phyloP scores from a whole-genome alignment of 176 grass and related monocot species.

The Metroxylon sagu region DNA sequence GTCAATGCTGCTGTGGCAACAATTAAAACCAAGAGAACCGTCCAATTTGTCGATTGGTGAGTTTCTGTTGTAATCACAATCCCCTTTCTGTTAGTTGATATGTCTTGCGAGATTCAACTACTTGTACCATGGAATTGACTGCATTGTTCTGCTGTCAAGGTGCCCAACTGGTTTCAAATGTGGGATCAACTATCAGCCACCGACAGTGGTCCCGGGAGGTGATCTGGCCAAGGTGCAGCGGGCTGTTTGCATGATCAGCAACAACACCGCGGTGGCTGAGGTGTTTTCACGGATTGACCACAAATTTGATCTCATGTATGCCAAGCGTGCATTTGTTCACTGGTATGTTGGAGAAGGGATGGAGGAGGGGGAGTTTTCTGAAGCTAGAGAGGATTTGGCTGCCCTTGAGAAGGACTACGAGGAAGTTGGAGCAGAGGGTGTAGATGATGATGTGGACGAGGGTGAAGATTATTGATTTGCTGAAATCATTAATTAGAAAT shows the following conservation, averaged over 20 bases:
- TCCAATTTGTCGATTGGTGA: slow-evolving; percentile 99
- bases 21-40: slow-evolving; percentile 98
- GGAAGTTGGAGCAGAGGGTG: slow-evolving; percentile 72
- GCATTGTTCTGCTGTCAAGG: slow-evolving; percentile 30
- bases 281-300: slow-evolving; percentile 87
- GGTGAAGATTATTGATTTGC: slow-evolving; percentile 58
- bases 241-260: slow-evolving; percentile 93
- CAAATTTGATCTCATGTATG: slow-evolving; percentile 91
- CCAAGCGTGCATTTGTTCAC: slow-evolving; percentile 81
- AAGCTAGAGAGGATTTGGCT: slow-evolving; percentile 81
- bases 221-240: slow-evolving; percentile 91
- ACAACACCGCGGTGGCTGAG: slow-evolving; percentile 84
- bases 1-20: slow-evolving; percentile 93
- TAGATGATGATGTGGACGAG: slow-evolving; percentile 58
- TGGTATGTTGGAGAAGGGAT: slow-evolving; percentile 92
- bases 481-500: too few species aligned
- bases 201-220: slow-evolving; percentile 73
- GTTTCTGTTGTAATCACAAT: slow-evolving; percentile 20
- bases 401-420: slow-evolving; percentile 89
- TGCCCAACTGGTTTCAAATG: slow-evolving; percentile 92
- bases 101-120: background rate
- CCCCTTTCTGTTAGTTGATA: background rate
- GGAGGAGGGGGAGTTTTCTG: slow-evolving; percentile 90
- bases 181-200: slow-evolving; percentile 94
- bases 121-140: background rate